Evolutionary conservation across 169 alveolate species (phyloP), one percentile per base, ranked within the genome.

Genomic region (Cryptosporidium ubiquitum): DNA sequence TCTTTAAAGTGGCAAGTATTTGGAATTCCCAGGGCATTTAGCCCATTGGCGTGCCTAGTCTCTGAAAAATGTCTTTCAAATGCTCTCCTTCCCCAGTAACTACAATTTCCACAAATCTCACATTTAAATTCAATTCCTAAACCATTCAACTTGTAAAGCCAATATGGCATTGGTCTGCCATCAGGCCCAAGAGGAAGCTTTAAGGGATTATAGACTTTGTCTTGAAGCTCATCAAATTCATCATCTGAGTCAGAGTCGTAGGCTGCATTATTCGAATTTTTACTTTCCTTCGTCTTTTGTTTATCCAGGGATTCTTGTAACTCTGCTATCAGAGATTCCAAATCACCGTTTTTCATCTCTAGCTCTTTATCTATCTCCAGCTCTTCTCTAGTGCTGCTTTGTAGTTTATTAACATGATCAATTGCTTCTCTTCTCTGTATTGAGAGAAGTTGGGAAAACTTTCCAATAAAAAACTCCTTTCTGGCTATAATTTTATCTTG

Each of bases 11-110:
- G 99, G 42, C 97, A 94, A 10, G 99, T 98, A 93, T 99, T 99
- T 1, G 99, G 99, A n/a, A 99, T 97, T 86, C 97, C 97, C 57
- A 99, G 95, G 86, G 99, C 97, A 85, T 96, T 97, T 99, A 99
- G 98, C 42, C 99, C 99, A 93, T 97, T 97, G 29, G 99, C 97
- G 94, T 99, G 99, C 86, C 99, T 93, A 99, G 99, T 97, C 94
- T 98, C 99, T 86, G 95, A 95, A 93, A 99, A 99, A 92, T 99
- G 99, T 75, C 97, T 95, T 92, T 99, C 99, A 89, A 97, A 99
- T 40, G 99, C 99, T 71, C 99, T 94, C 91, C 99, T 93, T 4
- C 99, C 99, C 99, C 99, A 99, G 94, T 99, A 99, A 33, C 99
- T 95, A 79, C 97, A 98, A 84, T 98, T 98, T 9, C 99, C 99